Base-by-base conservation (phyloP, 495 filamentous ascomycete genomes). In the Lepidopterella palustris region DNA sequence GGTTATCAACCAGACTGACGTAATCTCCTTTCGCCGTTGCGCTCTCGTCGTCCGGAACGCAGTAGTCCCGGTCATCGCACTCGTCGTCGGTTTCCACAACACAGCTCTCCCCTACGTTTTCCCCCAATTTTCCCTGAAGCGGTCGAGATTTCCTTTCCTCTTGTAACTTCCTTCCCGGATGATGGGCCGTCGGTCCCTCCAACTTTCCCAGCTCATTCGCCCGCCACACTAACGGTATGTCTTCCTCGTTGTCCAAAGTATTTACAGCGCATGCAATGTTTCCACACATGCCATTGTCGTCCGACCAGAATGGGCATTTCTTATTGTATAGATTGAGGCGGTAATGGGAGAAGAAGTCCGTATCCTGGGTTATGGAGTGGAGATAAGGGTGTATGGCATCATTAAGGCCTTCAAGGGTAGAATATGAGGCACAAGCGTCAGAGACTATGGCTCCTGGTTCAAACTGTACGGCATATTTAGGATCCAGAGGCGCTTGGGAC, bases 181-280 rank as follows among this genome's bases (percentile, higher is more conserved):
- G 95, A 27, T 83, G 83, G 11, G 92, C 93, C 61, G 87, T 91
- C 0, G 92, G 93, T 0, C 93, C 93, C 67, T 95, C 88, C 4
- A 98, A 77, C 74, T 95, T 97, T 60, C 90, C 88, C 40, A 98
- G 79, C 74, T 96, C 90, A 73, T 91, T 85, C 23, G 90, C 86
- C 27, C 93, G 84, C 93, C 93, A 98, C 68, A 92, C 87, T 47
- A 77, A 73, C 20, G 95, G 93, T 54, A 98, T 90, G 61, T 97
- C 91, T 54, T 93, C 86, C 74, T 97, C 91, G 59, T 92, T 89
- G 49, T 97, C 93, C 61, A 97, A 80, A 11, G 93, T 98, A 70
- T 92, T 90, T n/a, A 98, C 93, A 26, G 92, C 87, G 70, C 93
- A 98, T 6, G 92, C 93, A 59, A 96, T 92, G 73, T 98, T 98